Evolutionary conservation across 495 filamentous ascomycete species (phyloP).

Genomic region (Penicillium cinerascens): DNA sequence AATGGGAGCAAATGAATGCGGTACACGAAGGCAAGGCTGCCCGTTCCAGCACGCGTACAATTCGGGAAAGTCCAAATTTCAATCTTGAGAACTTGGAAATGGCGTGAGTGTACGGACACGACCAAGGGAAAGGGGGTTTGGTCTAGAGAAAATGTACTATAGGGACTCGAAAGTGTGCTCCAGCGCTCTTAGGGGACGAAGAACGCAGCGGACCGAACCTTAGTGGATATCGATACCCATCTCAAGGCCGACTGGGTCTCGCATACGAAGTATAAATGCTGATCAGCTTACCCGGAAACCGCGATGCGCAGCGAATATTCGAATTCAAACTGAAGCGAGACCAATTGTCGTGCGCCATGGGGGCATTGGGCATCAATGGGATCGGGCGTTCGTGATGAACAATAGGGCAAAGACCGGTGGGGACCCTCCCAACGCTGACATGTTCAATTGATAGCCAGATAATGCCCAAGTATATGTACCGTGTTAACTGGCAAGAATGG

Average conservation of each 20-base stretch:
- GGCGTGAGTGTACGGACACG: constrained; percentile 1
- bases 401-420: constrained; percentile 15
- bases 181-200: constrained; percentile 9
- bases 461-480: constrained; percentile 1
- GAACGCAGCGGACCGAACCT: constrained; percentile 25
- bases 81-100: constrained; percentile 10
- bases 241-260: constrained; percentile 10
- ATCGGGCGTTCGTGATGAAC: constrained; percentile 20
- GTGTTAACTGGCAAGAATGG: constrained; percentile 20
- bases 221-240: constrained; percentile 33
- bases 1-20: constrained; percentile 34
- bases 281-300: constrained; percentile 23
- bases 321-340: constrained; percentile 21
- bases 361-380: constrained; percentile 44
- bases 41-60: constrained; percentile 24
- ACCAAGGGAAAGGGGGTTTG: not conserved
- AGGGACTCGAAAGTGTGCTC: constrained; percentile 2
- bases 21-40: constrained; percentile 35
- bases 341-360: constrained; percentile 32
- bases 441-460: constrained; percentile 36
- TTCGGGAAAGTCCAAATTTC: constrained; percentile 23
- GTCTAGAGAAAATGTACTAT: constrained; percentile 4
- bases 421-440: constrained; percentile 32
- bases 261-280: constrained; percentile 12
- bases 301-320: constrained; percentile 23